These are phyloP conservation scores for Aspergillus haitiensis DNA, from an alignment of 495 filamentous ascomycete genomes.

Conservation along the genomic window DNA sequence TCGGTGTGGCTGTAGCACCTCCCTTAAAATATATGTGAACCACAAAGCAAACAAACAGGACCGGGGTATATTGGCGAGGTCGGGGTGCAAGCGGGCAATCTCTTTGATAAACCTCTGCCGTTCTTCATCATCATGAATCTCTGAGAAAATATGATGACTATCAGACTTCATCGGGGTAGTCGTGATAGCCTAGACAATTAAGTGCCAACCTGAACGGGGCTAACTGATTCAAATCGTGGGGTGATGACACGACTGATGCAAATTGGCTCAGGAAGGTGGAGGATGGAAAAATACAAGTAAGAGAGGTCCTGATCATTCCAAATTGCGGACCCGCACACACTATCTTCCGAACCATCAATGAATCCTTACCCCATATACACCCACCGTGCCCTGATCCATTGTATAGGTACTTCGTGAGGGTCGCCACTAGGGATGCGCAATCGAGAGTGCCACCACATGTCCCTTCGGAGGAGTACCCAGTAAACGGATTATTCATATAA, in stretches of 20 bases:
- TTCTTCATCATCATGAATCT: not conserved
- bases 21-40: not conserved
- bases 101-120: not conserved
- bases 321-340: slow-evolving; percentile 12
- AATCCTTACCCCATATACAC: slow-evolving; percentile 9
- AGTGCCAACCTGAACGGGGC: too few species aligned
- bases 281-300: too few species aligned
- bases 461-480: slow-evolving; percentile 8
- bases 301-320: not conserved
- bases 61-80: not conserved
- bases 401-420: not conserved
- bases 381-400: slow-evolving; percentile 2
- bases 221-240: too few species aligned
- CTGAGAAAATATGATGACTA: not conserved
- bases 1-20: too few species aligned
- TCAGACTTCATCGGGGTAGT: too few species aligned
- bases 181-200: too few species aligned
- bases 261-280: too few species aligned
- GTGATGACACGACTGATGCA: too few species aligned
- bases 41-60: not conserved
- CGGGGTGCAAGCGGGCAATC: not conserved
- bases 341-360: not conserved
- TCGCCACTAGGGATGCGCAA: slow-evolving; percentile 8
- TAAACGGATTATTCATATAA: slow-evolving; percentile 12
- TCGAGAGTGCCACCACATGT: slow-evolving; percentile 3